Evolutionary conservation across 805 yeast genomes (phyloP), one percentile per base, ranked within the genome.

Genomic region (Metschnikowia peoriensis): DNA sequence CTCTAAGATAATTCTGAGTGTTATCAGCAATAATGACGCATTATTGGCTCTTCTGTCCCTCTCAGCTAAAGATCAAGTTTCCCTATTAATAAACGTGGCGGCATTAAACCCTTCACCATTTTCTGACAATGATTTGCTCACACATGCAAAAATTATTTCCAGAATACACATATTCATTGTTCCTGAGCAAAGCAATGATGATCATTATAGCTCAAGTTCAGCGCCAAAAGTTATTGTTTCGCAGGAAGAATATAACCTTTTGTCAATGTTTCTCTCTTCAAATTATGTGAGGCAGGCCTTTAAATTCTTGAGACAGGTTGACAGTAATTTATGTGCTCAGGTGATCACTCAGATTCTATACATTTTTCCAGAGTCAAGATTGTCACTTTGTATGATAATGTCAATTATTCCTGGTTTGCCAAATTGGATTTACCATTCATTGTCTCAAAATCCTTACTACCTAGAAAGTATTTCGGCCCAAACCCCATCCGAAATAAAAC

Each of bases 361-460:
- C 29, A 48, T 79, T n/a, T 64, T 67, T 37, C 79, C 81, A 1
- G 56, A 63, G 1, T 56, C 67, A 38, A 74, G 72, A 52, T 64
- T 71, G 12, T 68, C 69, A 32, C 59, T 78, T 16, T 70, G 78
- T 52, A 73, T 79, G 59, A 68, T 70, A 35, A 61, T 73, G 37
- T 70, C 77, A 5, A 64, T 78, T 32, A 69, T 72, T 5, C 79
- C 83, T 1, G 66, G 67, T 2, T 65, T 75, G 2, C 70, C 73
- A 48, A 57, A 57, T 35, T 66, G 72, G 61, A 61, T 77, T 35
- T 64, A 61, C 50, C 50, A 58, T 6, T 58, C 66, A 8, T 54
- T 79, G 17, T 59, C 55, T 17, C 37, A 32, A 8, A 50, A 61
- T 48, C 46, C 51, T 0, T 56, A 66, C 0, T 69, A 66, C 52